Percentiles rank a stretch among this genome's conserved stretches.
Evolutionary conservation across 1,284 basidiomycete species (phyloP).

Genomic region (Blastosporella zonata): DNA sequence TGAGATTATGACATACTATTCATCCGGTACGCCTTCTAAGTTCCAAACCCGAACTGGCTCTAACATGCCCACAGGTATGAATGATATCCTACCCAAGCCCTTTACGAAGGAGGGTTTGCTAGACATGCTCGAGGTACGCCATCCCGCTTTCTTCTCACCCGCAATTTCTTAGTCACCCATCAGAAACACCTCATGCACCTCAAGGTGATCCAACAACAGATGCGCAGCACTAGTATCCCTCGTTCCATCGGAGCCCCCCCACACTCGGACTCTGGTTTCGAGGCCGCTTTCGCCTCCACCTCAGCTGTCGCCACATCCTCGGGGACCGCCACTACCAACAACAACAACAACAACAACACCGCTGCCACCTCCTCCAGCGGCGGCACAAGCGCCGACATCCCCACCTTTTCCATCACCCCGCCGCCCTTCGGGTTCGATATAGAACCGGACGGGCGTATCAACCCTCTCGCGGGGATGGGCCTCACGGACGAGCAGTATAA

Average conservation of each 20-base stretch:
- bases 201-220: slow-evolving; percentile 84
- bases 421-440: slow-evolving; percentile 18
- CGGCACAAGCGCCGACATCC: background rate
- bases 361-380: slow-evolving; percentile 1
- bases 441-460: slow-evolving; percentile 52
- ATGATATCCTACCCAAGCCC: slow-evolving; percentile 95
- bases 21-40: slow-evolving; percentile 46
- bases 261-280: slow-evolving; percentile 59
- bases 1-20: slow-evolving; percentile 91
- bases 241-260: slow-evolving; percentile 73
- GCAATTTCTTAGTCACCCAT: background rate
- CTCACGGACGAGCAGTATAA: slow-evolving; percentile 75
- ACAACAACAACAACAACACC: background rate
- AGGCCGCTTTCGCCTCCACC: slow-evolving; percentile 45
- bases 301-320: background rate
- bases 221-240: slow-evolving; percentile 47
- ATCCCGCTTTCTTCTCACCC: background rate
- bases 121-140: slow-evolving; percentile 82
- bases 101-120: slow-evolving; percentile 92
- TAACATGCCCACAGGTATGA: slow-evolving; percentile 66
- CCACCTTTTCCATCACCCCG: slow-evolving; percentile 7
- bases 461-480: slow-evolving; percentile 73
- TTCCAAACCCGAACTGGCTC: background rate
- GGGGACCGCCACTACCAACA: slow-evolving; percentile 22
- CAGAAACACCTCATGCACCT: slow-evolving; percentile 93